These are phyloP conservation scores for Lavandula angustifolia DNA, from an alignment of 257 asterid genomes.

Conservation along the genomic window DNA sequence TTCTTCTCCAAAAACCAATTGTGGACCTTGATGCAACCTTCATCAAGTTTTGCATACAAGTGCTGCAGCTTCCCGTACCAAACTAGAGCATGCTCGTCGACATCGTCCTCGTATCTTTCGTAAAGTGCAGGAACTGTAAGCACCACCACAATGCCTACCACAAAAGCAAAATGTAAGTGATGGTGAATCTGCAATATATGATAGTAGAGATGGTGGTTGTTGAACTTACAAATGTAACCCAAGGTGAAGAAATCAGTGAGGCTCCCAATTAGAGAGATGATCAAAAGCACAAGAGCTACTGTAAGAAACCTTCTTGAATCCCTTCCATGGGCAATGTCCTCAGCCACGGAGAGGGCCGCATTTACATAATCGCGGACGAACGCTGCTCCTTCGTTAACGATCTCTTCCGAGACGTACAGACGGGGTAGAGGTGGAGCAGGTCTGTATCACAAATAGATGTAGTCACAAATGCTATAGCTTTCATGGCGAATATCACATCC, in stretches of 20 bases:
- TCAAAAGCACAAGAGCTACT: slow-evolving; percentile 48
- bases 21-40: slow-evolving; percentile 43
- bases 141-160: slow-evolving; percentile 57
- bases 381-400: slow-evolving; percentile 47
- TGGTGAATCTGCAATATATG: neutral
- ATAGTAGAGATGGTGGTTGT: neutral
- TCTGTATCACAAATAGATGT: slow-evolving; percentile 45
- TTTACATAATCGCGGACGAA: slow-evolving; percentile 50
- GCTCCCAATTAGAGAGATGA: slow-evolving; percentile 52
- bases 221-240: slow-evolving; percentile 58
- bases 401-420: slow-evolving; percentile 73
- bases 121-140: slow-evolving; percentile 77
- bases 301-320: slow-evolving; percentile 60
- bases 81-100: slow-evolving; percentile 41
- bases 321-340: slow-evolving; percentile 69
- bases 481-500: neutral
- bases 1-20: slow-evolving; percentile 57
- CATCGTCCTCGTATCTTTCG: slow-evolving; percentile 60
- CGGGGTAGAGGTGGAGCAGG: slow-evolving; percentile 87
- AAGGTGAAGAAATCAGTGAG: slow-evolving; percentile 57
- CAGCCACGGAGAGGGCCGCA: slow-evolving; percentile 48
- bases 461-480: neutral
- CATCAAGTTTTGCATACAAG: slow-evolving; percentile 48
- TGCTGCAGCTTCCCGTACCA: slow-evolving; percentile 43
- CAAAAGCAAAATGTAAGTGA: slow-evolving; percentile 12